Evolutionary conservation across 345 rosid genomes (phyloP).

Genomic region (Mercurialis annua): DNA sequence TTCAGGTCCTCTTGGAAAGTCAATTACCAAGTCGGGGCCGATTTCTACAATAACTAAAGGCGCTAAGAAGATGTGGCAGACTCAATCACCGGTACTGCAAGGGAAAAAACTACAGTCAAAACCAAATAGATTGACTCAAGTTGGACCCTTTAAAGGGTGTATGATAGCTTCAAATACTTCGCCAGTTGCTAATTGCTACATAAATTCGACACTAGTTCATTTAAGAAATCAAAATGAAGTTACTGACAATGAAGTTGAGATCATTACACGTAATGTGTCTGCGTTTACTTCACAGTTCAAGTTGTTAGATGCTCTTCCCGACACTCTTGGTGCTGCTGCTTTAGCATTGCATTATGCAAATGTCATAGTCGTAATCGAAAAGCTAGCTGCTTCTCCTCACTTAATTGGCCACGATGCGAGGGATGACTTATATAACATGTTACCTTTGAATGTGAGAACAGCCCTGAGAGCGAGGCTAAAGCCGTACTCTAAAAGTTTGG

Average conservation of each 20-base stretch:
- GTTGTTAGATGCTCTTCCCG: conserved; percentile 65
- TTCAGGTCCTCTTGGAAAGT: conserved; percentile 62
- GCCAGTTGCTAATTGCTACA: conserved; percentile 39
- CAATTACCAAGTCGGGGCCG: conserved; percentile 60
- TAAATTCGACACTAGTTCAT: conserved; percentile 25
- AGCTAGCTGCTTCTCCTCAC: conserved; percentile 87
- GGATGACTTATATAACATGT: conserved; percentile 92
- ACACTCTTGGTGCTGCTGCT: conserved; percentile 85
- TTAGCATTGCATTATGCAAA: conserved; percentile 93
- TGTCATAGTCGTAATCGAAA: conserved; percentile 83
- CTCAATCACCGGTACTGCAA: conserved; percentile 32
- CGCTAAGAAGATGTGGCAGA: conserved; percentile 56
- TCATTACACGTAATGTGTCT: conserved; percentile 23
- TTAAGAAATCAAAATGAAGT: conserved; percentile 35
- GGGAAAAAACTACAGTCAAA: conserved; percentile 49
- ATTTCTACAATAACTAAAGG: conserved; percentile 41
- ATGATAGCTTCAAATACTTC: conserved; percentile 41
- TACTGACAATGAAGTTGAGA: conserved; percentile 32
- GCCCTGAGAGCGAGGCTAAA: conserved; percentile 66
- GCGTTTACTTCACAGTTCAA: conserved; percentile 35
- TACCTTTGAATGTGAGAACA: conserved; percentile 72
- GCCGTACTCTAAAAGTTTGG: conserved; percentile 66
- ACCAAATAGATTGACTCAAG: conserved; percentile 57
- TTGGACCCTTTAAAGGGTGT: conserved; percentile 89
- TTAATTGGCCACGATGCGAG: conserved; percentile 93